These are phyloP conservation scores for Cotoneaster glaucophyllus DNA, from an alignment of 306 rosid species.

Conservation along the genomic window DNA sequence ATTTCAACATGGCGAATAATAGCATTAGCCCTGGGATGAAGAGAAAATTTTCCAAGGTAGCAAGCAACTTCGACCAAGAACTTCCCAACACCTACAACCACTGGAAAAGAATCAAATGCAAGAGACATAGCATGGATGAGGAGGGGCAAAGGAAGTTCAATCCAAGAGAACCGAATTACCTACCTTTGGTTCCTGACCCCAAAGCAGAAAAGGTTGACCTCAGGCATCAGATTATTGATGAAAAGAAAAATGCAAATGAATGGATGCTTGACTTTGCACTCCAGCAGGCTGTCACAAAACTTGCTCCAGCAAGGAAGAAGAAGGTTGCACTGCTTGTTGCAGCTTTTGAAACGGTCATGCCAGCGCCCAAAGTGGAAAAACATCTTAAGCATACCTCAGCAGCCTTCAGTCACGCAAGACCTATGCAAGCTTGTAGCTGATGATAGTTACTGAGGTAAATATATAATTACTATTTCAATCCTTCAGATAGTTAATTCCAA, in stretches of 20 bases:
- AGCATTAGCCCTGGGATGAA: conserved; percentile 16
- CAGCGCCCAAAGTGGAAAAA: conserved; percentile 52
- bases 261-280: conserved; percentile 94
- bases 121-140: conserved; percentile 31
- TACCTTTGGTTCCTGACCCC: conserved; percentile 56
- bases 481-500: not conserved
- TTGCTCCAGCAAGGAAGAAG: conserved; percentile 91
- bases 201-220: conserved; percentile 68
- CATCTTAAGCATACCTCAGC: conserved; percentile 25
- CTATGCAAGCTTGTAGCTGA: conserved; percentile 81
- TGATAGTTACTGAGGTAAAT: conserved; percentile 25
- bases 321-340: conserved; percentile 88
- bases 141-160: conserved; percentile 53
- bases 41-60: not conserved
- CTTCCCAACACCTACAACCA: conserved; percentile 15
- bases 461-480: not conserved
- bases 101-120: conserved; percentile 33
- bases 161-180: conserved; percentile 72
- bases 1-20: not conserved
- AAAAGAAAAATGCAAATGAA: conserved; percentile 70
- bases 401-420: conserved; percentile 37
- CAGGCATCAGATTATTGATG: conserved; percentile 80
- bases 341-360: conserved; percentile 78
- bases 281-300: conserved; percentile 60
- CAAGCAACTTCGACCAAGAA: conserved; percentile 15